These are phyloP conservation scores for Aspergillus quadrilineatus DNA, from an alignment of 2,329 filamentous ascomycete genomes.

Conservation along the genomic window DNA sequence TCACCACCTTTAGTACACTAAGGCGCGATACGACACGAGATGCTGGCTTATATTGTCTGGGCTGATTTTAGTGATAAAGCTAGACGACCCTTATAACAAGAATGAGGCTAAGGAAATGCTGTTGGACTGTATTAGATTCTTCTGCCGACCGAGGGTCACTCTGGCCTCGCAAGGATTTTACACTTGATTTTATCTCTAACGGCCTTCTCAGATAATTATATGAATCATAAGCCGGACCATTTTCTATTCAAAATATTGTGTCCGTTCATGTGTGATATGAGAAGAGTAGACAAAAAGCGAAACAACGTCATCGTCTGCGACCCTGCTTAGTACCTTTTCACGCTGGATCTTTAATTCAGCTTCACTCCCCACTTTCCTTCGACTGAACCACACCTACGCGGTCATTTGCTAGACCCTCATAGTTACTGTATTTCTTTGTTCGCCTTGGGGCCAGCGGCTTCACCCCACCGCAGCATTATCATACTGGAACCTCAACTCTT, in stretches of 20 bases:
- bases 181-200: background rate
- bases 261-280: background rate
- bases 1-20: constrained; percentile 12
- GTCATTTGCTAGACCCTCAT: background rate
- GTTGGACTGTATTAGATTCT: background rate
- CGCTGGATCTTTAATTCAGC: constrained; percentile 15
- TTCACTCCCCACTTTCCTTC: constrained; percentile 11
- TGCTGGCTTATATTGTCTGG: no score
- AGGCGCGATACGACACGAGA: background rate
- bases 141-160: constrained; percentile 5
- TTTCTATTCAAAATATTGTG: background rate
- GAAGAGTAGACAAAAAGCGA: constrained; percentile 3
- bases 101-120: background rate
- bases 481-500: background rate
- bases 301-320: constrained; percentile 7
- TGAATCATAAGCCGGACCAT: background rate
- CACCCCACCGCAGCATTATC: background rate
- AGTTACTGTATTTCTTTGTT: background rate
- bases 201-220: background rate
- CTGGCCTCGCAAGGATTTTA: background rate
- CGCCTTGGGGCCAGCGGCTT: background rate
- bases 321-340: constrained; percentile 9
- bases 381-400: background rate
- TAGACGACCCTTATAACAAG: background rate
- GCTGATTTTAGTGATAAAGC: no score